Conservation (phyloP, 495 filamentous ascomycete species). For the Tuber microsphaerosporum region DNA sequence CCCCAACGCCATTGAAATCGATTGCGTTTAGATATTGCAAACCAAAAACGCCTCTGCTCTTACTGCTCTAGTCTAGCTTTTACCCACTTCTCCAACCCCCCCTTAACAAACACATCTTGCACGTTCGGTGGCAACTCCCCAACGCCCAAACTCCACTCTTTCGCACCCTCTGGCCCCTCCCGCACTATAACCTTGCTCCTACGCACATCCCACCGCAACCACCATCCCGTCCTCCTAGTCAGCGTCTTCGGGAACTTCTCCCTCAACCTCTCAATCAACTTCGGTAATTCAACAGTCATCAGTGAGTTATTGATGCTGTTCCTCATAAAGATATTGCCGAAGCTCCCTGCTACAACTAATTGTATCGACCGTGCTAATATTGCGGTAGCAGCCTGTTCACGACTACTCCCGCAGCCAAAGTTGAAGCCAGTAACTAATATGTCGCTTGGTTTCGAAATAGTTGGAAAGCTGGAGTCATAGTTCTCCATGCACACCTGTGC, state of each 20-base stretch:
- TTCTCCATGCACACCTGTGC: slow-evolving; percentile 86
- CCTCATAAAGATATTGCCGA: slow-evolving; percentile 79
- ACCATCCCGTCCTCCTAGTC: slow-evolving; percentile 86
- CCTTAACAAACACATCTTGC: slow-evolving; percentile 79
- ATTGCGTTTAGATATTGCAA: slow-evolving; percentile 3
- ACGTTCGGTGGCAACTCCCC: slow-evolving; percentile 81
- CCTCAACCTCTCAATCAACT: slow-evolving; percentile 61
- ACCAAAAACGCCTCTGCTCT: slow-evolving; percentile 7
- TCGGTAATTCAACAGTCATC: slow-evolving; percentile 73
- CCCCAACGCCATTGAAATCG: not conserved
- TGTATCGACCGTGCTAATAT: slow-evolving; percentile 79
- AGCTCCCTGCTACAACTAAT: slow-evolving; percentile 75
- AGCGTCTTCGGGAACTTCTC: slow-evolving; percentile 60
- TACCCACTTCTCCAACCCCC: slow-evolving; percentile 78
- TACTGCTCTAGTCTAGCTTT: slow-evolving; percentile 52
- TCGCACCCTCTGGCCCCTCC: slow-evolving; percentile 56
- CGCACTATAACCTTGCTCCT: slow-evolving; percentile 60
- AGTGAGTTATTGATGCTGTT: slow-evolving; percentile 93
- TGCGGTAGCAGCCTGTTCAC: slow-evolving; percentile 86
- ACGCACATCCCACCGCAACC: slow-evolving; percentile 73
- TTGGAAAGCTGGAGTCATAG: slow-evolving; percentile 67
- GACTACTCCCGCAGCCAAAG: slow-evolving; percentile 74
- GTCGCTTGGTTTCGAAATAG: slow-evolving; percentile 57
- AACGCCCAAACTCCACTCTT: slow-evolving; percentile 69
- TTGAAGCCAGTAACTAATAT: slow-evolving; percentile 84